Evolutionary conservation across 768 basidiomycete species (phyloP).

Genomic region (Fomitopsis pulvina): DNA sequence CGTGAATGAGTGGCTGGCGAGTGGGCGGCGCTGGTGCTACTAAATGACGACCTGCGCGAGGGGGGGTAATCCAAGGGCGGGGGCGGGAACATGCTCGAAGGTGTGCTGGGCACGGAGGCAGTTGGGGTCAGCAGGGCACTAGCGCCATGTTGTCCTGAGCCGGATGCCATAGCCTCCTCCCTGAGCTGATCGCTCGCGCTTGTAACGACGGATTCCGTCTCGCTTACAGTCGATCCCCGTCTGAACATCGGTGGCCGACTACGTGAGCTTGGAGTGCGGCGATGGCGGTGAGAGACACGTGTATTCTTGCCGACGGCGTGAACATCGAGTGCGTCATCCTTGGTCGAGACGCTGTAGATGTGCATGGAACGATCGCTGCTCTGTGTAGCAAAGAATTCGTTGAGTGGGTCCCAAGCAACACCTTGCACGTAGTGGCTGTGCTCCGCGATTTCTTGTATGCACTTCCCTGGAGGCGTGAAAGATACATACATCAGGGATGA

Average conservation of each 20-base stretch:
- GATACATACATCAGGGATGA: slow-evolving; percentile 1
- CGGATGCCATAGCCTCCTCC: slow-evolving; percentile 37
- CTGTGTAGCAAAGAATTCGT: slow-evolving; percentile 96
- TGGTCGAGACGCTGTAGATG: slow-evolving; percentile 77
- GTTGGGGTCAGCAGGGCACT: slow-evolving; percentile 54
- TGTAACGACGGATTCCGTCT: slow-evolving; percentile 57
- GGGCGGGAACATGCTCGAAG: slow-evolving; percentile 57
- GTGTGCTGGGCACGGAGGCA: slow-evolving; percentile 62
- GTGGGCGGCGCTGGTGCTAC: slow-evolving; percentile 72
- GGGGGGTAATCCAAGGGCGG: slow-evolving; percentile 61
- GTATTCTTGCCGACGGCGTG: slow-evolving; percentile 89
- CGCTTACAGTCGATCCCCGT: slow-evolving; percentile 70
- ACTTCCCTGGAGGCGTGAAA: slow-evolving; percentile 53
- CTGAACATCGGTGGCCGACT: slow-evolving; percentile 56
- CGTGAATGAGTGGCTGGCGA: slow-evolving; percentile 55
- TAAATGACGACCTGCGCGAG: slow-evolving; percentile 60
- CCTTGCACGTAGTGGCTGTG: slow-evolving; percentile 98
- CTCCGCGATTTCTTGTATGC: slow-evolving; percentile 85
- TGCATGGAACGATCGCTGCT: slow-evolving; percentile 96
- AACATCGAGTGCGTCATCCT: slow-evolving; percentile 78
- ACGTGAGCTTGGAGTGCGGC: slow-evolving; percentile 57
- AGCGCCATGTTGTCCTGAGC: slow-evolving; percentile 25
- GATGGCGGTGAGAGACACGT: slow-evolving; percentile 64
- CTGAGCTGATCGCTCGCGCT: slow-evolving; percentile 47
- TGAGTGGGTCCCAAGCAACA: slow-evolving; percentile 97